Evolutionary conservation across 73 alveolate species (phyloP), one percentile per base, ranked within the genome.

Genomic region (Urostyla sp.): DNA sequence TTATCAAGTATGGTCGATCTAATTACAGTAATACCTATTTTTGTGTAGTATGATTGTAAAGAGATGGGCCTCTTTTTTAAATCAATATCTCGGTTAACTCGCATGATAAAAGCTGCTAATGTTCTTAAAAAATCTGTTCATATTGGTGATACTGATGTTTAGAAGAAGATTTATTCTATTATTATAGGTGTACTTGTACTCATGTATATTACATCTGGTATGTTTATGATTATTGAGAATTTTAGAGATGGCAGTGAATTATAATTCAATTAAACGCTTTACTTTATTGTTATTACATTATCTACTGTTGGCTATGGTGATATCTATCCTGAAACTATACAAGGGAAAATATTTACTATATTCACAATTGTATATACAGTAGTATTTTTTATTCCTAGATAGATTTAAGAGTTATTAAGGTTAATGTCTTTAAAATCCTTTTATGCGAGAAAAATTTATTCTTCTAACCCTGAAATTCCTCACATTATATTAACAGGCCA

Each of bases 291-390:
- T 3, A 95, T 96, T 0, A 94, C 99, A 10, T 50, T 95, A 24
- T 67, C 98, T 23, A 96, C 99, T 24, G 97, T 96, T 30, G 99
- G 99, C 8, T 96, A 92, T 85, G 99, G 99, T 31, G 99, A 96
- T 84, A 92, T 93, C 13, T 67, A 55, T 35, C 99, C 99, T 0
- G 63, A 74, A 18, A 89, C 98, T 11, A 98, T 87, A 57, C 73
- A 36, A 34, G 99, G 99, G 0, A 88, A 97, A 77, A 87, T 94
- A 43, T 63, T 95, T 74, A 90, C 95, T 30, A 88, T 92, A 67
- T 66, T 89, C 52, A 51, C 94, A 69, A 95, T 96, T 37, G 66
- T 91, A 28, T 57, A 60, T 43, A 87, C 94, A 56, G 85, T 90
- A 78, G 85, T 96, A 24, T 76, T 90, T 28, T 57, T 90, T 53